Evolutionary conservation across 1,284 basidiomycete species (phyloP), one percentile per base, ranked within the genome.

Genomic region (Papiliotrema flavescens): DNA sequence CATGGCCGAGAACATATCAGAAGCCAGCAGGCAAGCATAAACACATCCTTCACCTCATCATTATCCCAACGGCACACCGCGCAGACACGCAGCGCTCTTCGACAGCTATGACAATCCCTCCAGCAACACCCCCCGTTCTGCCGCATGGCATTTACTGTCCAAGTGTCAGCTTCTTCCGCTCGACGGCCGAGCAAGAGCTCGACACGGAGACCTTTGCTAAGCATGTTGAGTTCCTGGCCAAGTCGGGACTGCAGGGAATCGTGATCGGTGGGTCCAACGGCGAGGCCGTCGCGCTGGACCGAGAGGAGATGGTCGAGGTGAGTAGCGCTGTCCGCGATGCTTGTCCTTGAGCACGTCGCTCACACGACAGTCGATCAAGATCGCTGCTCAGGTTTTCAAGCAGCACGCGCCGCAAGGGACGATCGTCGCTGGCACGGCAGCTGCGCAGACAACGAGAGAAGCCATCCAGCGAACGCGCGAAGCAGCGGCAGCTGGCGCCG

Each of bases 241-340:
- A 49, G 36, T 54, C 64, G 13, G 67, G 67, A 19, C 42, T 62
- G 8, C 53, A 49, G n/a, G 74, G 75, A 22, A 60, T 76, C 34
- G 67, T 74, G 5, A 59, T 74, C 3, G 64, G 67, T 44, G 75
- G 75, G 2, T 66, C 65, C 8, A 76, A 71, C 11, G 75, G 71
- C 7, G 75, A 76, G 52, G 70, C 73, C 3, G 71, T 75, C 17
- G 51, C 70, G 1, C 58, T 75, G 32, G 62, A 60, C 20, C 43
- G 56, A 22, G 73, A 73, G 32, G 73, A 75, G 57, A 51, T 64
- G 23, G 68, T 61, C 44, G 44, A 44, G 22, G 66, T 68, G 54
- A 59, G 66, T 62, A 13, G 14, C 28, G 28, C 28, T n/a, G 49
- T n/a, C 22, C 5, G 28, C 28, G 2, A n/a, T 15, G 19, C 32